Evolutionary conservation across 345 rosid species (phyloP).

Genomic region (Kandelia obovata): DNA sequence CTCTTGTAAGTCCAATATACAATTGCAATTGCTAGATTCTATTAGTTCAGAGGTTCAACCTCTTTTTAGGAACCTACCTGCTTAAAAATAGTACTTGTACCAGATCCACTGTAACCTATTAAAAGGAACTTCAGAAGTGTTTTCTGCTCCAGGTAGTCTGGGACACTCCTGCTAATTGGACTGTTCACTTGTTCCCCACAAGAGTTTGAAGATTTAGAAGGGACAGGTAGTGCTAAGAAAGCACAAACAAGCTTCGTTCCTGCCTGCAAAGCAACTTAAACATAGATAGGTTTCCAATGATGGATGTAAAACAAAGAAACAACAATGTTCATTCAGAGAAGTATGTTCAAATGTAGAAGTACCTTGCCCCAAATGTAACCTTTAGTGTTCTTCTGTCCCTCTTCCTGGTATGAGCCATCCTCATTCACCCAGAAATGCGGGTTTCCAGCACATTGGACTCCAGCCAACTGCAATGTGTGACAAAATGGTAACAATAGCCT

Average conservation of each 20-base stretch:
- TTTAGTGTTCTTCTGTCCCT: conserved; percentile 95
- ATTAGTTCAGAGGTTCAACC: background rate
- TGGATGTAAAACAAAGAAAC: background rate
- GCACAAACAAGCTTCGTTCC: conserved; percentile 92
- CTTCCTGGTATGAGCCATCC: conserved; percentile 99
- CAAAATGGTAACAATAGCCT: conserved; percentile 7
- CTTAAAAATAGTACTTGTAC: conserved; percentile 94
- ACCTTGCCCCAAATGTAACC: conserved; percentile 99
- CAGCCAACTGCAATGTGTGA: conserved; percentile 76
- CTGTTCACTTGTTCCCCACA: conserved; percentile 53
- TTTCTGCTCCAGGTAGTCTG: conserved; percentile 75
- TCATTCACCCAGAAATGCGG: conserved; percentile 99
- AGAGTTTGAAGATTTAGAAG: conserved; percentile 65
- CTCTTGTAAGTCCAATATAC: background rate
- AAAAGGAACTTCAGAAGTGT: conserved; percentile 72
- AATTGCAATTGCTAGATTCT: background rate
- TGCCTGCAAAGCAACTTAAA: conserved; percentile 47
- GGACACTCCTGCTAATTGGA: conserved; percentile 54
- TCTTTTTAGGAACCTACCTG: conserved; percentile 51
- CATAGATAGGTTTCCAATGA: conserved; percentile 18
- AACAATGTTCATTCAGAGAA: background rate
- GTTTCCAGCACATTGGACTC: conserved; percentile 99
- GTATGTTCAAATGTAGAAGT: conserved; percentile 12
- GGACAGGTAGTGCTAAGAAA: conserved; percentile 87
- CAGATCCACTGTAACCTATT: conserved; percentile 86